A percentile compares a stretch with the other conserved stretches of the same genome.
phyloP scores from a whole-genome alignment of 1,139 yeast species.

The Kazachstania sp. region DNA sequence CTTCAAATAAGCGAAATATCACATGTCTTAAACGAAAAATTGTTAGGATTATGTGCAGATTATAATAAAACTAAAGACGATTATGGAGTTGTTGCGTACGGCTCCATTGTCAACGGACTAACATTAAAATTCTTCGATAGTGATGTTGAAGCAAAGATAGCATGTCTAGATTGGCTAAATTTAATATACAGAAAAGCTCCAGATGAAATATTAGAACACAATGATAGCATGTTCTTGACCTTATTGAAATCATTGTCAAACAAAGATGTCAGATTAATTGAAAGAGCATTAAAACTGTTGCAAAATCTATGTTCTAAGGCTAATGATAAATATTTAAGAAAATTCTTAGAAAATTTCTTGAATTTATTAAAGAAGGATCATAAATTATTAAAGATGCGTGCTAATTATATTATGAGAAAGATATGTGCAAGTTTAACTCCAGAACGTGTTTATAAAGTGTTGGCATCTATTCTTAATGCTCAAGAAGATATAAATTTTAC shows the following conservation, averaged over 20 bases:
- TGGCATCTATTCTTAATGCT: constrained; percentile 66
- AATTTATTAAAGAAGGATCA: constrained; percentile 60
- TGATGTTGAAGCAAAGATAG: constrained; percentile 73
- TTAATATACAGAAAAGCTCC: constrained; percentile 74
- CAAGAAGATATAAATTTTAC: constrained; percentile 63
- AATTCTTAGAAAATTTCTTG: constrained; percentile 65
- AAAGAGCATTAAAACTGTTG: constrained; percentile 51
- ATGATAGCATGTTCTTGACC: constrained; percentile 66
- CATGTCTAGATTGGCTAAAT: constrained; percentile 85
- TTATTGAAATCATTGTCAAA: constrained; percentile 75
- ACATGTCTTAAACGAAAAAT: constrained; percentile 42
- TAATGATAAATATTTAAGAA: constrained; percentile 68
- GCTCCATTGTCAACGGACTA: constrained; percentile 51
- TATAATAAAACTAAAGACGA: constrained; percentile 29
- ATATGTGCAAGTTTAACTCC: constrained; percentile 75
- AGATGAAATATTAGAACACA: constrained; percentile 46
- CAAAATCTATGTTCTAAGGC: constrained; percentile 73
- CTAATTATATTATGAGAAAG: constrained; percentile 78
- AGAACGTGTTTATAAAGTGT: constrained; percentile 71
- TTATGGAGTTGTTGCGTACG: constrained; percentile 41
- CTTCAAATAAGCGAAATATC: constrained; percentile 43
- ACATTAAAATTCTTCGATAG: constrained; percentile 56
- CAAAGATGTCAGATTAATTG: constrained; percentile 76
- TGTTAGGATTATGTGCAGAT: constrained; percentile 39
- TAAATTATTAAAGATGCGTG: constrained; percentile 57